These are phyloP conservation scores for Argentina anserina DNA, from an alignment of 306 rosid genomes.

Conservation along the genomic window DNA sequence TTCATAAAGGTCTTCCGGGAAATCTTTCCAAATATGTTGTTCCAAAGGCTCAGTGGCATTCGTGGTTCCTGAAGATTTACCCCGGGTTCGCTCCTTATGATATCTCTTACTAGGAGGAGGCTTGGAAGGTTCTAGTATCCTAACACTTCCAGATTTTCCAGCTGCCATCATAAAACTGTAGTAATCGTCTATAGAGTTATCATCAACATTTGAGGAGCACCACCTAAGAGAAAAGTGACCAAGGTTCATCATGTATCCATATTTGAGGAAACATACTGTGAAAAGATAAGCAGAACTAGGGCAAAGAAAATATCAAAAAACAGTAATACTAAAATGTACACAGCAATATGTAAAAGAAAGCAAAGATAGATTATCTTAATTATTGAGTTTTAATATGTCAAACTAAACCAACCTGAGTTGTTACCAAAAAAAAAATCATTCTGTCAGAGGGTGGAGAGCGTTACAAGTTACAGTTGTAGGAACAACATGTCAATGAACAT, in stretches of 20 bases:
- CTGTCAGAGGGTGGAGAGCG: not conserved
- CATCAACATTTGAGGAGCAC: conserved; percentile 58
- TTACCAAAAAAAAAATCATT: not conserved
- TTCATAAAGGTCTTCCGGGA: conserved; percentile 84
- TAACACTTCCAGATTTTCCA: conserved; percentile 47
- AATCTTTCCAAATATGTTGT: conserved; percentile 70
- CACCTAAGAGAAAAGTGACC: conserved; percentile 43
- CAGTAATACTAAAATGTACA: not conserved
- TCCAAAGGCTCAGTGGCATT: conserved; percentile 60
- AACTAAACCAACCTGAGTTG: not conserved
- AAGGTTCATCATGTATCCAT: conserved; percentile 22
- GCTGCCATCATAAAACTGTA: conserved; percentile 65
- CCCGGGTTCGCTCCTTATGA: conserved; percentile 52
- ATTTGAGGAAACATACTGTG: not conserved
- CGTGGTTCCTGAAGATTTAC: conserved; percentile 43
- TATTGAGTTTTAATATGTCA: not conserved
- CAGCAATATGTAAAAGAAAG: not conserved
- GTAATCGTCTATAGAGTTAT: conserved; percentile 58
- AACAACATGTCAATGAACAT: not conserved
- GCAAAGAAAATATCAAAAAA: not conserved
- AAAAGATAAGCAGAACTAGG: not conserved
- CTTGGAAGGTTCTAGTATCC: conserved; percentile 55
- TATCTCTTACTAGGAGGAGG: conserved; percentile 60
- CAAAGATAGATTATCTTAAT: not conserved
- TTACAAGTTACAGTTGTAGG: too few species aligned